These are phyloP conservation scores for Sedum album DNA, from an alignment of 164 flowering plant genomes.

Conservation along the genomic window DNA sequence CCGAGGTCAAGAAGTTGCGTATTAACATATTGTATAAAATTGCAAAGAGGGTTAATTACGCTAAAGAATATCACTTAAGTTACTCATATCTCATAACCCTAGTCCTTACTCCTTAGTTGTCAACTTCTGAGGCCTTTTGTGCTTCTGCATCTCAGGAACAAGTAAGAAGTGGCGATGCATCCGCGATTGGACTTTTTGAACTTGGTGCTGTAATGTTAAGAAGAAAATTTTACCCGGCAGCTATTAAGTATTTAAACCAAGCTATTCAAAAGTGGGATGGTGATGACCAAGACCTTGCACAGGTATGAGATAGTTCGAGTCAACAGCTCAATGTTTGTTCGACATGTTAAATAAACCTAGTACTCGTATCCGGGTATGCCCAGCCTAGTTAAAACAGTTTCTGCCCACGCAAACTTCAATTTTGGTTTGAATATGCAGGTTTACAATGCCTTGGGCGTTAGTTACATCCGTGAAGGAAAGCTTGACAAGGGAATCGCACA, in stretches of 20 bases:
- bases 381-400: background rate
- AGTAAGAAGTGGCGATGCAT: conserved; percentile 96
- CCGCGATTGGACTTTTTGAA: conserved; percentile 78
- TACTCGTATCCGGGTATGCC: background rate
- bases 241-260: conserved; percentile 76
- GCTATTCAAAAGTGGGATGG: conserved; percentile 98
- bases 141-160: conserved; percentile 52
- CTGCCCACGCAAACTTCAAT: background rate
- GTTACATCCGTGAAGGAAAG: conserved; percentile 67
- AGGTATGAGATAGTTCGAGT: conserved; percentile 31
- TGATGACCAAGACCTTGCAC: conserved; percentile 93
- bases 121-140: conserved; percentile 2
- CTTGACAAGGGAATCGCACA: conserved; percentile 76
- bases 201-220: conserved; percentile 98
- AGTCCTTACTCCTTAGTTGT: background rate
- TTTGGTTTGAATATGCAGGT: conserved; percentile 35
- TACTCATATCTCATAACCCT: background rate
- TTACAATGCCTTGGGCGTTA: conserved; percentile 88
- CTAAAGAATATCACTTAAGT: too few relatives aligned
- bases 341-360: background rate
- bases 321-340: background rate
- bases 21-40: too few relatives aligned
- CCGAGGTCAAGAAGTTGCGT: too few relatives aligned
- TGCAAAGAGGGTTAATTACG: too few relatives aligned
- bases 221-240: conserved; percentile 91